These are phyloP conservation scores for Chlamydomonas urium DNA, from an alignment of 139 green algal genomes.

Conservation along the genomic window DNA sequence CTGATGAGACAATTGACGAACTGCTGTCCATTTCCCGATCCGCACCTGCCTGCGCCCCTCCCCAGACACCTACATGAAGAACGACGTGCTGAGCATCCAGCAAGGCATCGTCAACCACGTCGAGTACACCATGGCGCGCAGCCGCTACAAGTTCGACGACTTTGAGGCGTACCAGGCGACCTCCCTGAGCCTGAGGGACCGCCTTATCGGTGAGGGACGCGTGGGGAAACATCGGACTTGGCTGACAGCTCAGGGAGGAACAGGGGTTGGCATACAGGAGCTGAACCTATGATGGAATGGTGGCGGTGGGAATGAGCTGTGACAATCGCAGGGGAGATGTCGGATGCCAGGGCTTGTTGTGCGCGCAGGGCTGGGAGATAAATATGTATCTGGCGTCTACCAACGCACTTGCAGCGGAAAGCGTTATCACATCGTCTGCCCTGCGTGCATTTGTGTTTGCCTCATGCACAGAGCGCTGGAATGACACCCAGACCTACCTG, in stretches of 20 bases:
- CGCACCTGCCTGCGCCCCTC: not conserved
- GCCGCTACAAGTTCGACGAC: constrained; percentile 91
- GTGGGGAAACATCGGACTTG: no score
- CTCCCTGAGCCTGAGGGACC: constrained; percentile 81
- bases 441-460: no score
- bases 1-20: not conserved
- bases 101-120: constrained; percentile 96
- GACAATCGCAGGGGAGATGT: no score
- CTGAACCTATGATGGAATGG: no score
- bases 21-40: not conserved
- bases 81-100: constrained; percentile 94
- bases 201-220: constrained; percentile 76
- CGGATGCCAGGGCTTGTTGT: no score
- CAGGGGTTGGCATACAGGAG: no score
- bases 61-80: constrained; percentile 92
- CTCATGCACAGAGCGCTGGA: constrained; percentile 81
- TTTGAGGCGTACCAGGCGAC: constrained; percentile 93
- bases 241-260: no score
- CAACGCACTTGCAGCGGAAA: no score
- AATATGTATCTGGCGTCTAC: no score
- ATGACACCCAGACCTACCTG: constrained; percentile 96
- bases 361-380: no score
- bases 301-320: no score
- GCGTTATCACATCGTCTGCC: no score
- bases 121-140: constrained; percentile 96